phyloP scores from a whole-genome alignment of 352 stramenopile species.

The Pythium sp. region DNA sequence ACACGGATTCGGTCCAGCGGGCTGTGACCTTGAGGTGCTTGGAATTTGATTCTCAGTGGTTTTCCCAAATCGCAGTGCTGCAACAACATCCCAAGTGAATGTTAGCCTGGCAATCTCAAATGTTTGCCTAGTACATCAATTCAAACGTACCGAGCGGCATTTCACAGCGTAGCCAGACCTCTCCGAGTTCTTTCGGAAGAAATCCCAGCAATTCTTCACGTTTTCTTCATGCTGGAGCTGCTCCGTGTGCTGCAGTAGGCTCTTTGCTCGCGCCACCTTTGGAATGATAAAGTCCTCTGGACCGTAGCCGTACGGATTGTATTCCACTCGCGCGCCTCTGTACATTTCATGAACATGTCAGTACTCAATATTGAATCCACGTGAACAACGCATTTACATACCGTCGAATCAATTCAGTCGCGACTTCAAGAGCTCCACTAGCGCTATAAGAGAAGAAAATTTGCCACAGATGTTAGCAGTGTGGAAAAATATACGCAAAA shows the following conservation, averaged over 20 bases:
- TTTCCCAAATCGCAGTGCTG: slow-evolving; percentile 82
- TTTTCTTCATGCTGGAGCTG: slow-evolving; percentile 82
- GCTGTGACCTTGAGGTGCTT: slow-evolving; percentile 67
- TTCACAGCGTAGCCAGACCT: slow-evolving; percentile 65
- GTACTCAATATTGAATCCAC: neutral
- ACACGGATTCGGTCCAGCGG: slow-evolving; percentile 76
- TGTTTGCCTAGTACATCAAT: neutral
- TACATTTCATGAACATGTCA: slow-evolving; percentile 3
- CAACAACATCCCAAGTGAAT: neutral
- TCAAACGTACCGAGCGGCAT: slow-evolving; percentile 55
- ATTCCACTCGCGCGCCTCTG: slow-evolving; percentile 62
- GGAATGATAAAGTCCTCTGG: slow-evolving; percentile 83
- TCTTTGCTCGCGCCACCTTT: slow-evolving; percentile 77
- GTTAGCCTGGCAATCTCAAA: neutral
- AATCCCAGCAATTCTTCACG: slow-evolving; percentile 72
- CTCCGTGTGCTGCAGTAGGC: slow-evolving; percentile 83
- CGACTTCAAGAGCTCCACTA: slow-evolving; percentile 66
- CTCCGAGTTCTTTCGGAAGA: slow-evolving; percentile 72
- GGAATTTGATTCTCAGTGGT: slow-evolving; percentile 74
- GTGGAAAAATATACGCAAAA: neutral
- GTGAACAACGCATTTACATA: slow-evolving; percentile 1
- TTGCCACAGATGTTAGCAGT: slow-evolving; percentile 2
- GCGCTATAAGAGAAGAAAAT: slow-evolving; percentile 37
- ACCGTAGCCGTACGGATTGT: slow-evolving; percentile 85
- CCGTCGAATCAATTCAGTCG: slow-evolving; percentile 71